A percentile compares a stretch with the other conserved stretches of the same genome.
These are phyloP conservation scores for Sequoia sempervirens DNA, from an alignment of 75 land plant genomes.

Conservation along the genomic window DNA sequence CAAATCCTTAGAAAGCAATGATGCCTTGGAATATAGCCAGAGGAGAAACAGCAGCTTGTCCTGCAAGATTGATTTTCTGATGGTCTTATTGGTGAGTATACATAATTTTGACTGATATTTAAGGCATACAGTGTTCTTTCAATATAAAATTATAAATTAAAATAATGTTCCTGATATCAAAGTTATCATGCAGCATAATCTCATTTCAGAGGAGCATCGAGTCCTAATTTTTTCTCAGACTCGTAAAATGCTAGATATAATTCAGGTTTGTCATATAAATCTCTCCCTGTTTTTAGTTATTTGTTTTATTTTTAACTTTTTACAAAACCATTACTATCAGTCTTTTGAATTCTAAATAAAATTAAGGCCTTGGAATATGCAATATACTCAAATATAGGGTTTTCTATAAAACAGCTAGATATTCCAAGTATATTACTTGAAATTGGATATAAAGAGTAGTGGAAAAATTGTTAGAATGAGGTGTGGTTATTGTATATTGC, in stretches of 20 bases:
- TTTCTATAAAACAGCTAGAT: not conserved
- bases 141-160: not conserved
- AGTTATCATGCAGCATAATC: conserved; percentile 51
- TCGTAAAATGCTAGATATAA: conserved; percentile 90
- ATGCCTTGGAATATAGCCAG: conserved; percentile 16
- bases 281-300: not conserved
- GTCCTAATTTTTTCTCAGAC: conserved; percentile 95
- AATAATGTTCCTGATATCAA: not conserved
- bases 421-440: not conserved
- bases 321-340: not conserved
- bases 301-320: not conserved
- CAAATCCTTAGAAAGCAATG: conserved; percentile 42
- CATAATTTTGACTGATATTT: not conserved
- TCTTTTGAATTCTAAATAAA: not conserved
- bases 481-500: not conserved
- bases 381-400: not conserved
- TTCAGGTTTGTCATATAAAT: conserved; percentile 54
- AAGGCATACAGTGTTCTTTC: not conserved
- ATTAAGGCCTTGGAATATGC: not conserved
- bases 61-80: conserved; percentile 85
- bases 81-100: conserved; percentile 70
- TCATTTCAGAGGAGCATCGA: conserved; percentile 74
- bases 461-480: not conserved
- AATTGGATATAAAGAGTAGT: not conserved
- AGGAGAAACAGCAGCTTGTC: conserved; percentile 44